phyloP scores from a whole-genome alignment of 202 grass and related monocot species.

The Carex sylvatica region DNA sequence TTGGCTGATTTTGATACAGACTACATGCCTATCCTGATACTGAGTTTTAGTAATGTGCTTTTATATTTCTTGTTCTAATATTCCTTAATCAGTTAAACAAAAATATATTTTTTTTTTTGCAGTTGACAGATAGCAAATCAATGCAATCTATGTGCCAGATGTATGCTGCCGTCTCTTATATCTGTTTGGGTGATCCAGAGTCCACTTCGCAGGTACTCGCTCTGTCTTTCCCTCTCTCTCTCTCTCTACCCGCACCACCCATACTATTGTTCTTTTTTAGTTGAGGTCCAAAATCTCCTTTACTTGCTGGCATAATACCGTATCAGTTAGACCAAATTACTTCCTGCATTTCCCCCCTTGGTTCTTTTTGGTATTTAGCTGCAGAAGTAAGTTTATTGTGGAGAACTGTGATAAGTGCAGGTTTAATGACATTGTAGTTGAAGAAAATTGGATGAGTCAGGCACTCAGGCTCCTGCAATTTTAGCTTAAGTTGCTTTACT shows the following conservation, averaged over 20 bases:
- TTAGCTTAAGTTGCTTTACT: background rate
- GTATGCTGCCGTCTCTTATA: slow-evolving; percentile 84
- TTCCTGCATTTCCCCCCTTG: background rate
- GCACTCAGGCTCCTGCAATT: slow-evolving; percentile 4
- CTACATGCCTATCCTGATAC: background rate
- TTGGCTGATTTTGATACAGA: background rate
- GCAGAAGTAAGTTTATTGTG: slow-evolving; percentile 1
- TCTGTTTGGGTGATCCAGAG: slow-evolving; percentile 82
- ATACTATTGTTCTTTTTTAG: slow-evolving; percentile 17
- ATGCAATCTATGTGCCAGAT: slow-evolving; percentile 96
- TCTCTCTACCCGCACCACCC: background rate
- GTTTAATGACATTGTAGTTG: background rate
- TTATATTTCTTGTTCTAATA: background rate
- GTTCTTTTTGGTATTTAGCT: slow-evolving; percentile 8
- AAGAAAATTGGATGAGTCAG: background rate
- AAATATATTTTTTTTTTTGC: slow-evolving; percentile 29
- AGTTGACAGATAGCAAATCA: slow-evolving; percentile 87
- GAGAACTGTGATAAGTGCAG: background rate
- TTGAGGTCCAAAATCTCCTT: background rate
- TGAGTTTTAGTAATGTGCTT: background rate
- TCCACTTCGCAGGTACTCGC: slow-evolving; percentile 73
- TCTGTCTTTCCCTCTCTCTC: background rate
- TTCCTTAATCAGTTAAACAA: background rate
- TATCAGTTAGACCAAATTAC: background rate
- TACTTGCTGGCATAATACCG: background rate